Percentiles rank a stretch among this genome's conserved stretches.
Conservation (phyloP, 1,139 yeast species). For the Nakaseomyces delphensis region DNA sequence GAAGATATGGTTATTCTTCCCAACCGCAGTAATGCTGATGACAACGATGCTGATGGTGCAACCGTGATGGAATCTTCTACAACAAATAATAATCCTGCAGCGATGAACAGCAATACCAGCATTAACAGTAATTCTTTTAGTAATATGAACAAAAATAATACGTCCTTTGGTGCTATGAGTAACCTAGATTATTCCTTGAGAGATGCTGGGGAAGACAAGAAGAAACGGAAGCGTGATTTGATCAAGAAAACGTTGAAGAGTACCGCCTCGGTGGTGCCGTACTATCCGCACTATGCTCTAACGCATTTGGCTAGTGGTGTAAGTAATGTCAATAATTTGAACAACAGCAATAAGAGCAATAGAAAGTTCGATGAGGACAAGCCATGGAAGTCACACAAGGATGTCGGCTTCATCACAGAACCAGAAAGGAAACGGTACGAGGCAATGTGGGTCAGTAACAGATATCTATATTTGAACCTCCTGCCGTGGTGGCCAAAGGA, state of each 20-base stretch:
- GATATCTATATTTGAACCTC: constrained; percentile 51
- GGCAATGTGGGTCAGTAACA: constrained; percentile 87
- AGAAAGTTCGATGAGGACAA: constrained; percentile 72
- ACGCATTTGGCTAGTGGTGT: constrained; percentile 7
- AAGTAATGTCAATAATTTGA: constrained; percentile 13
- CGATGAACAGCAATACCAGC: constrained; percentile 5
- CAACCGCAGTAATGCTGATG: background rate
- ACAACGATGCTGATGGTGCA: background rate
- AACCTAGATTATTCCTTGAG: constrained; percentile 4
- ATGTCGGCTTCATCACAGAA: constrained; percentile 51
- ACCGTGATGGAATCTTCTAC: constrained; percentile 1
- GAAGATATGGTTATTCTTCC: constrained; percentile 6
- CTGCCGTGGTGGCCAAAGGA: constrained; percentile 29
- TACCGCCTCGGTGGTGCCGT: constrained; percentile 14
- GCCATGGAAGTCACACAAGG: constrained; percentile 89
- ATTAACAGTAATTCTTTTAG: constrained; percentile 1
- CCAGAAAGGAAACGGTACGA: constrained; percentile 81
- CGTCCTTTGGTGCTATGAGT: background rate
- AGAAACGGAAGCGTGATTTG: constrained; percentile 11
- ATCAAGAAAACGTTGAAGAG: constrained; percentile 14
- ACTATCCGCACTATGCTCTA: constrained; percentile 5
- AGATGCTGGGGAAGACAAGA: constrained; percentile 12
- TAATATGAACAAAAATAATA: constrained; percentile 2
- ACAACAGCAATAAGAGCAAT: constrained; percentile 8
- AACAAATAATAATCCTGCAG: background rate